Evolutionary conservation across 257 asterid species (phyloP), one percentile per base, ranked within the genome.

Genomic region (Anisodus acutangulus): DNA sequence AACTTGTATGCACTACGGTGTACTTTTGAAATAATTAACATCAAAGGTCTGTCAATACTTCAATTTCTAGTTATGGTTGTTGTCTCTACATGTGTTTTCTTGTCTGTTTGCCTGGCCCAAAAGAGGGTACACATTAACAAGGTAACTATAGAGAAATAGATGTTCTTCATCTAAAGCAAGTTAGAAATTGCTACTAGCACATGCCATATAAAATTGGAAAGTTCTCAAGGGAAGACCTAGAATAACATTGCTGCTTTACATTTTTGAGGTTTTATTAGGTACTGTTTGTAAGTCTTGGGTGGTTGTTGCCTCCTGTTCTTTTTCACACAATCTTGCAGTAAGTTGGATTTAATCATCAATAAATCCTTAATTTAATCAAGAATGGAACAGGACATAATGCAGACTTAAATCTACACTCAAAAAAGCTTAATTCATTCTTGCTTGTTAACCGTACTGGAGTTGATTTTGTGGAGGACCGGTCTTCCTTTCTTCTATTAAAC

Each of bases 1-100:
- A 17, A 54, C 63, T 76, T 76, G 47, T 13, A 76, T 76, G 45
- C 4, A 19, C 43, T 22, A 49, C 63, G 3, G 19, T 22, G 45
- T 76, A 76, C 45, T 31, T 76, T 22, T 22, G 81, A 76, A 76
- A 76, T 76, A 76, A 76, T 22, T 12, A 13, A 22, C 81, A 51
- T 74, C 45, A 49, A 74, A 74, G 62, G 13, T 12, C 13, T 51
- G 63, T 45, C 9, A 22, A 6, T 51, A 26, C 45, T 49, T 74
- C 12, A 74, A 49, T 15, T 49, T 74, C 11, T 59, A 59, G 22
- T 16, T 59, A 59, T 59, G 8, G 66, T 2, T 59, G 62, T 3
- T 57, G 10, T 59, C 6, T 26, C 66, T 59, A 59, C 9, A 59
- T 17, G 66, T 57, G 66, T 59, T 59, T 17, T n/a, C 26, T 17